Evolutionary conservation across 2,329 filamentous ascomycete species (phyloP).

Genomic region (Trichoderma cornu-damae): DNA sequence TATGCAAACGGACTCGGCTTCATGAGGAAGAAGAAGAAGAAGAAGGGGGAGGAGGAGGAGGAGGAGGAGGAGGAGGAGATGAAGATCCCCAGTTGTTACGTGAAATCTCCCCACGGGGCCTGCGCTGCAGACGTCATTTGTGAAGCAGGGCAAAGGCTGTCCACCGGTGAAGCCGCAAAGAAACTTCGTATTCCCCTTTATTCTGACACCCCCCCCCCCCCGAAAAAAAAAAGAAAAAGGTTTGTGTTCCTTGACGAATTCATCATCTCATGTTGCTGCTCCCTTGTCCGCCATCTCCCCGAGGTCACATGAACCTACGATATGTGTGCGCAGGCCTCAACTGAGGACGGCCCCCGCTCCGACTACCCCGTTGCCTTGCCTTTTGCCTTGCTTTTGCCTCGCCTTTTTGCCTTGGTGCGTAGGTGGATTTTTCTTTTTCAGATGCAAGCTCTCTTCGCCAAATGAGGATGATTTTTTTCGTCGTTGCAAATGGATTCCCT

Average conservation of each 20-base stretch:
- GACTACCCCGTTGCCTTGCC: background rate
- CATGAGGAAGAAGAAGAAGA: background rate
- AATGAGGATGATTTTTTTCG: slow-evolving; percentile 1
- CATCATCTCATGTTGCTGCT: background rate
- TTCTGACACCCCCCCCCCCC: too few relatives aligned
- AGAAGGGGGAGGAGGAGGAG: too few relatives aligned
- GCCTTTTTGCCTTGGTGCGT: background rate
- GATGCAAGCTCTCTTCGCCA: slow-evolving; percentile 7
- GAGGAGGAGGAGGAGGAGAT: too few relatives aligned
- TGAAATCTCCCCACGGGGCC: slow-evolving; percentile 8
- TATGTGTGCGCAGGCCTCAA: background rate
- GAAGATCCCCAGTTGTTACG: background rate
- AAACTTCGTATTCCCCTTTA: background rate
- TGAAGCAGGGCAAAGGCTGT: background rate
- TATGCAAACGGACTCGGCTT: background rate
- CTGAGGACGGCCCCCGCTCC: background rate
- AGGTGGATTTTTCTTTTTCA: background rate
- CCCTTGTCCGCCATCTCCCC: background rate
- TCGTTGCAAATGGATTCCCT: background rate
- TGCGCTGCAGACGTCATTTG: slow-evolving; percentile 8
- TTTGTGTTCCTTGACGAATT: background rate
- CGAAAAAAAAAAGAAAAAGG: background rate
- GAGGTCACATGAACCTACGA: slow-evolving; percentile 11
- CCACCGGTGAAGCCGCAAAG: slow-evolving; percentile 2
- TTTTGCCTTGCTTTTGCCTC: background rate